phyloP scores from a whole-genome alignment of 192 early-diverging fungal genomes.

The Coemansia sp. region DNA sequence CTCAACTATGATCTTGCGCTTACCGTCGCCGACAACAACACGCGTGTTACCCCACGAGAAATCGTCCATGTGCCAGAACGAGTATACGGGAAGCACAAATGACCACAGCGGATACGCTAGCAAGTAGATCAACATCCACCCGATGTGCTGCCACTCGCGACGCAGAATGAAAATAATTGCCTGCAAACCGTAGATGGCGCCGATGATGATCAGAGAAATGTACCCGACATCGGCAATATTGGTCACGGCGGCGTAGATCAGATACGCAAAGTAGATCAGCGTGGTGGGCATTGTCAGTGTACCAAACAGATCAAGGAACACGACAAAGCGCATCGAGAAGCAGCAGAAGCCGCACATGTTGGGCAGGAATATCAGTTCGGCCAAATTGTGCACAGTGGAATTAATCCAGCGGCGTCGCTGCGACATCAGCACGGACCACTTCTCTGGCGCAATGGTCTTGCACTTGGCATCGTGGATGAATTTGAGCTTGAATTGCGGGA shows the following conservation, averaged over 20 bases:
- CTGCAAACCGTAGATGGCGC: constrained; percentile 87
- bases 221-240: constrained; percentile 68
- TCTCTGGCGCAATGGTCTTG: constrained; percentile 87
- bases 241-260: constrained; percentile 72
- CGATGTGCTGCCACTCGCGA: constrained; percentile 75
- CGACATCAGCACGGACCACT: constrained; percentile 85
- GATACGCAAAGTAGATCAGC: constrained; percentile 77
- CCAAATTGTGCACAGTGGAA: constrained; percentile 95
- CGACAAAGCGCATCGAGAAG: constrained; percentile 97
- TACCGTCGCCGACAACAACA: constrained; percentile 70
- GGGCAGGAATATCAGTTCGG: constrained; percentile 82
- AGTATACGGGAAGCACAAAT: constrained; percentile 88
- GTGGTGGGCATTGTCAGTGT: constrained; percentile 80
- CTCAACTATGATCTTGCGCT: constrained; percentile 63
- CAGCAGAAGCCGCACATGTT: constrained; percentile 97
- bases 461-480: constrained; percentile 91
- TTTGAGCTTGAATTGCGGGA: constrained; percentile 90
- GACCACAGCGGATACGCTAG: constrained; percentile 87
- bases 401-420: constrained; percentile 99
- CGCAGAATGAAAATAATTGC: constrained; percentile 81
- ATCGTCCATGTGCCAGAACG: constrained; percentile 99
- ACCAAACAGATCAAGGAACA: constrained; percentile 90
- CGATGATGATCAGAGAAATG: constrained; percentile 80
- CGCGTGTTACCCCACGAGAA: constrained; percentile 99
- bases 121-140: constrained; percentile 86